Percentiles rank a stretch among this genome's conserved stretches.
phyloP scores from a whole-genome alignment of 306 rosid species.

The Cucurbita maxima region DNA sequence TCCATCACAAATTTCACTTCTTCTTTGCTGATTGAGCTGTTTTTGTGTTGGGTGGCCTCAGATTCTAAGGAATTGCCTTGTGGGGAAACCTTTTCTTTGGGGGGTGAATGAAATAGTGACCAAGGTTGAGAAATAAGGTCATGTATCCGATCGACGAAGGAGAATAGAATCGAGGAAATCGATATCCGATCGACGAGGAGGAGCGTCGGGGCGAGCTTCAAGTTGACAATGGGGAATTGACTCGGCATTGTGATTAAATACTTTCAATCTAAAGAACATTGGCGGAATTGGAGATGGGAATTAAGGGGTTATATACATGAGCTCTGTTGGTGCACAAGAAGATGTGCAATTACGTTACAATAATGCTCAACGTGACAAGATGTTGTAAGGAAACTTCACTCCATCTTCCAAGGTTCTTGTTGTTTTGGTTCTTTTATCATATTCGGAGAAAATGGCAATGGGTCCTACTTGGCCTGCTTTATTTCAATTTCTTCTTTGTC shows the following conservation, averaged over 20 bases:
- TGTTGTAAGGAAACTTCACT: conserved; percentile 1
- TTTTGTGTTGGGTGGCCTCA: conserved; percentile 10
- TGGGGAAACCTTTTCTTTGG: background rate
- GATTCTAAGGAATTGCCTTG: conserved; percentile 2
- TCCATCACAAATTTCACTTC: conserved; percentile 46
- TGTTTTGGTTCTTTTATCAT: background rate
- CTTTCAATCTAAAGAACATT: conserved; percentile 6
- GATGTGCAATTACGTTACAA: background rate
- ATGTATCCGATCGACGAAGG: background rate
- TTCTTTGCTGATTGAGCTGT: conserved; percentile 21
- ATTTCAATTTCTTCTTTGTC: background rate
- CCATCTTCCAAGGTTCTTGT: background rate
- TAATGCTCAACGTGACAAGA: background rate
- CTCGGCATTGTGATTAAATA: conserved; percentile 12
- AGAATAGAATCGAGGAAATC: background rate
- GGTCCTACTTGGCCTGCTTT: background rate
- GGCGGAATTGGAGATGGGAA: background rate
- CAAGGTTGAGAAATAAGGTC: conserved; percentile 9
- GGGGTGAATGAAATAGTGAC: conserved; percentile 12
- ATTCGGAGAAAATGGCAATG: background rate
- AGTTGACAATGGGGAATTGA: background rate
- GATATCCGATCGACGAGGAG: conserved; percentile 8
- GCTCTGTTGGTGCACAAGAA: background rate
- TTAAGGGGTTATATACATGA: background rate
- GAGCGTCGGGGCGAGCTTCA: conserved; percentile 6